Evolutionary conservation across 2,329 filamentous ascomycete species (phyloP), one percentile per base, ranked within the genome.

Genomic region (Xylariaceae sp.): DNA sequence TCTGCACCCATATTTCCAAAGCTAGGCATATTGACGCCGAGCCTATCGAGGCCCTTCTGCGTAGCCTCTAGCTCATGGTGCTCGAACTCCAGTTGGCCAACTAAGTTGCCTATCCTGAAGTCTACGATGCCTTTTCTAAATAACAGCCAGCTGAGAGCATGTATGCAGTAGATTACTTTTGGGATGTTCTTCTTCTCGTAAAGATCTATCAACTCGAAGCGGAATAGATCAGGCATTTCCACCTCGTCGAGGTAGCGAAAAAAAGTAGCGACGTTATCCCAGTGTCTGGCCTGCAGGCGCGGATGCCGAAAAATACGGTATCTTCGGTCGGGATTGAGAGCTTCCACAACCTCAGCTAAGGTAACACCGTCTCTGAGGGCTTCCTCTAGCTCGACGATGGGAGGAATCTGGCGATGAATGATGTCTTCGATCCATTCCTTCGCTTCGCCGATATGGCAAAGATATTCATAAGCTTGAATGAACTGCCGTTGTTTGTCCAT

Each of bases 131-230:
- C 94, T 73, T 97, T 95, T 45, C 95, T 89, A 75, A 91, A 97
- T 9, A 99, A 81, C n/a, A 99, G 82, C 92, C 94, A 99, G 72
- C 94, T 98, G 16, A 99, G 80, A 0, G 95, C 95, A 69, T 99
- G 95, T 49, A 99, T 95, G 72, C 95, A 99, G 77, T 99, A 96
- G 61, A 99, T 99, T 71, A 98, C 96, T 74, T 98, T 99, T 3
- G 95, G 95, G 1, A 98, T 96, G 69, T 99, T 99, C 77, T 99
- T 99, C 81, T 98, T 99, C 76, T 99, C 96, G 78, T 99, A 99
- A 11, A 99, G 78, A 75, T 99, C 95, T 63, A 98, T 96, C 41
- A 98, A 82, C 73, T 99, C 95, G 73, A 99, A 99, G 55, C 94
- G 87, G 74, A 99, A 99, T 16, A 99, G 83, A 67, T 99, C 96